A percentile compares a stretch with the other conserved stretches of the same genome.
Conservation (phyloP, 108 stramenopile species). For the Discostella pseudostelligera region DNA sequence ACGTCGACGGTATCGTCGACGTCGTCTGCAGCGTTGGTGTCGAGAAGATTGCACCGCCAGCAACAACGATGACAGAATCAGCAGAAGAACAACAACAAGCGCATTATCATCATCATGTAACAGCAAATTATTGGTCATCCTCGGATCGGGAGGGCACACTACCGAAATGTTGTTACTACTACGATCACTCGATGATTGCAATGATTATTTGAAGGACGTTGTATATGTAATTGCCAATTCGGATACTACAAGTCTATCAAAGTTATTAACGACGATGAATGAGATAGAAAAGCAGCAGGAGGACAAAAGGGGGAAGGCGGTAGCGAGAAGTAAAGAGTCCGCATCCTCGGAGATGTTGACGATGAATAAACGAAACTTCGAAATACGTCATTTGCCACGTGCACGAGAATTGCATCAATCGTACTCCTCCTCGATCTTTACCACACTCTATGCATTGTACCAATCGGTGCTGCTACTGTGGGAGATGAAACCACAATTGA, state of each 20-base stretch:
- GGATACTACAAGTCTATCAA: too few relatives aligned
- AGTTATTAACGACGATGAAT: not conserved
- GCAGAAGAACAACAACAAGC: too few relatives aligned
- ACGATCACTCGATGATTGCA: conserved; percentile 40
- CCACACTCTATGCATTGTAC: conserved; percentile 50
- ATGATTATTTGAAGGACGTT: not conserved
- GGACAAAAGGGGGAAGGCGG: not conserved
- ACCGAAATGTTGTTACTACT: conserved; percentile 85
- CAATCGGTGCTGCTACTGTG: conserved; percentile 43
- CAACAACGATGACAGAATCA: too few relatives aligned
- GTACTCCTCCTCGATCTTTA: conserved; percentile 49
- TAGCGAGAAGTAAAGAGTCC: not conserved
- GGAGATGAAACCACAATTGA: conserved; percentile 58
- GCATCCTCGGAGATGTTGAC: not conserved
- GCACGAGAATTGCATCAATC: conserved; percentile 74
- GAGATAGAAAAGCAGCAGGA: not conserved
- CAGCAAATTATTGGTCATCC: conserved; percentile 45
- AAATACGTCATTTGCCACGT: conserved; percentile 61
- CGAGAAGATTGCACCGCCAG: too few relatives aligned
- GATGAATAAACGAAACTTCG: not conserved
- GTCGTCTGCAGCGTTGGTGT: too few relatives aligned
- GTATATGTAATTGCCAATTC: too few relatives aligned
- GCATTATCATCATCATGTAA: too few relatives aligned
- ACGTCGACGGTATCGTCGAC: too few relatives aligned
- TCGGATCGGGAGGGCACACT: conserved; percentile 89